Base-by-base conservation (phyloP, 208 protist species). In the Leptomonas pyrrhocoris region DNA sequence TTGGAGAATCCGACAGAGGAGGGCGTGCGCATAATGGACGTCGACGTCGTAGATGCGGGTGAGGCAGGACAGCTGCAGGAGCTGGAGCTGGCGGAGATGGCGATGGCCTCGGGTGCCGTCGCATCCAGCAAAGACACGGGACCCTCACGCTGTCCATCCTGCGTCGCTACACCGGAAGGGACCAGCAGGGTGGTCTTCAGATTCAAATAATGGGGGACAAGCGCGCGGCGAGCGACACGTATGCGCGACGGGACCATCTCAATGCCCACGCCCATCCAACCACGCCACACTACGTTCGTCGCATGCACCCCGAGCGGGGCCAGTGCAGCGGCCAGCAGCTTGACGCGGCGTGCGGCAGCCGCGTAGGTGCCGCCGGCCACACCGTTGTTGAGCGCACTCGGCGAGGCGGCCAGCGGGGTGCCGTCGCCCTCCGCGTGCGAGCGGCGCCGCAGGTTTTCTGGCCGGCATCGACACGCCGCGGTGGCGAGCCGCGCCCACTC, bases 211-310 rank as follows among this genome's bases (percentile, higher is more conserved):
- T 80, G 73, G 11, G 75, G 60, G 2, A 62, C 66, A 16, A 92
- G 66, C 12, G 87, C 87, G 46, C 71, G 38, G 54, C 84, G 84
- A 1, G 87, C 84, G 23, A 86, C 70, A 30, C 60, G 59, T 74
- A 93, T 86, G 53, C 87, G 87, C 12, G 87, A 86, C 7, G 87
- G 87, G 16, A 77, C 77, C 27, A 93, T 8, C 73, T 93, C 87
- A 11, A 93, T 63, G 5, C 87, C 87, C 7, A 93, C 63, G 18
- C 83, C 79, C 13, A 87, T 63, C 80, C 82, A 89, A 19, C 78
- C 70, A 23, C 30, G 72, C 56, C 70, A 76, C 31, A 69, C 45
- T 9, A 66, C n/a, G 34, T 42, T 60, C 2, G 46, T 21, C n/a
- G 11, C 19, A 15, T n/a, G 43, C 25, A 76, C 53, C 6, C 62